Conservation (phyloP, 2,329 filamentous ascomycete species). For the Myriosclerotinia duriaeana region DNA sequence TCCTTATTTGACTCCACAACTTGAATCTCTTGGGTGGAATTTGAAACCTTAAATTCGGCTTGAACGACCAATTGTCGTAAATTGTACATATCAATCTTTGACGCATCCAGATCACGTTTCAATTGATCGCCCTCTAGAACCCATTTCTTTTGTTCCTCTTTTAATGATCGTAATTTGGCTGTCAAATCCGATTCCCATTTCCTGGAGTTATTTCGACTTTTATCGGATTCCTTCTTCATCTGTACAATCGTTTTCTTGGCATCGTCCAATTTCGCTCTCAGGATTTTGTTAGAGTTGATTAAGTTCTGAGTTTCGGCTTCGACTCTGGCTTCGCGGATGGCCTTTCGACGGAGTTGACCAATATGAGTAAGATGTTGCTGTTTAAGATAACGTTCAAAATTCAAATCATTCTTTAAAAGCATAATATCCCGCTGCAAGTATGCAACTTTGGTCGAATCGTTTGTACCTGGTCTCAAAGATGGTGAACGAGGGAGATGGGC, state of each 20-base stretch:
- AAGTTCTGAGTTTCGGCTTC: constrained; percentile 82
- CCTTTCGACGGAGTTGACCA: constrained; percentile 71
- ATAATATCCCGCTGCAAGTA: constrained; percentile 73
- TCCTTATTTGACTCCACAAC: constrained; percentile 60
- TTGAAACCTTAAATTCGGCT: constrained; percentile 66
- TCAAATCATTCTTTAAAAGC: constrained; percentile 74
- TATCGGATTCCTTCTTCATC: constrained; percentile 69
- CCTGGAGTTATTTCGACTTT: constrained; percentile 69
- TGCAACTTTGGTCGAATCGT: constrained; percentile 43
- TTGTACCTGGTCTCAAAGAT: constrained; percentile 38
- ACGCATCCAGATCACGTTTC: constrained; percentile 57
- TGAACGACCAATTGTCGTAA: constrained; percentile 65
- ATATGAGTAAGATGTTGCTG: constrained; percentile 81
- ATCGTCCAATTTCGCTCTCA: constrained; percentile 71
- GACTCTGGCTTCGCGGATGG: constrained; percentile 72
- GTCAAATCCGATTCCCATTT: constrained; percentile 75
- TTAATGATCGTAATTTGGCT: constrained; percentile 62
- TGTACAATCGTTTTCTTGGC: constrained; percentile 69
- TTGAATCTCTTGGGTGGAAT: constrained; percentile 62
- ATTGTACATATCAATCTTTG: constrained; percentile 60
- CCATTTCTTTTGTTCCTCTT: constrained; percentile 69
- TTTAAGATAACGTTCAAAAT: constrained; percentile 81
- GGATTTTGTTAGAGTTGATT: constrained; percentile 70
- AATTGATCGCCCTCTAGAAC: constrained; percentile 57
- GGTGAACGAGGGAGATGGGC: constrained; percentile 34